phyloP scores from a whole-genome alignment of 768 basidiomycete species.

The Agrocybe pediades region DNA sequence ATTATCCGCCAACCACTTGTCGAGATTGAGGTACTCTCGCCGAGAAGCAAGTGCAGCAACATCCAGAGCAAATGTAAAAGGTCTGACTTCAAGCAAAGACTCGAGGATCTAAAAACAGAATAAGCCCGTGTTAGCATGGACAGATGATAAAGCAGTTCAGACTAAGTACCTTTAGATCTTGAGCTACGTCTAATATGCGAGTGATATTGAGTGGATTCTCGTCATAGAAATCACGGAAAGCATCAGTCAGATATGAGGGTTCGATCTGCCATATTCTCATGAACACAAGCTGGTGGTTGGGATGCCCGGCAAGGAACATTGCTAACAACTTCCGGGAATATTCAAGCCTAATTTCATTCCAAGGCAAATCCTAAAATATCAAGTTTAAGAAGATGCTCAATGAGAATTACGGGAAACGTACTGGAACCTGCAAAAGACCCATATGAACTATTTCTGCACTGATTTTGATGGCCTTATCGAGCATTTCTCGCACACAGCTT shows the following conservation, averaged over 20 bases:
- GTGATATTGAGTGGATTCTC: constrained; percentile 94
- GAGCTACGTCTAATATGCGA: constrained; percentile 91
- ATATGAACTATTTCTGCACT: constrained; percentile 94
- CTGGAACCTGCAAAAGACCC: constrained; percentile 88
- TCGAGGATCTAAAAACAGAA: constrained; percentile 78
- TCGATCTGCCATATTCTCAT: constrained; percentile 95
- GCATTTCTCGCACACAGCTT: constrained; percentile 81
- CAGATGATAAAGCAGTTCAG: background rate
- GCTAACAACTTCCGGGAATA: constrained; percentile 83
- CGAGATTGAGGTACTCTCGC: constrained; percentile 91
- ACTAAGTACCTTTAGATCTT: constrained; percentile 81
- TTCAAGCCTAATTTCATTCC: constrained; percentile 87
- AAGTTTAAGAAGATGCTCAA: constrained; percentile 4
- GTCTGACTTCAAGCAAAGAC: constrained; percentile 85
- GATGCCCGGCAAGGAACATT: constrained; percentile 91
- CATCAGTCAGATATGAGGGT: constrained; percentile 81
- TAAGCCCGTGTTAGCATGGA: background rate
- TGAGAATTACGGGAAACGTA: constrained; percentile 40
- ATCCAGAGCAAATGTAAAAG: constrained; percentile 89
- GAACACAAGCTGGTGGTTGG: constrained; percentile 95
- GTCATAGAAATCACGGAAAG: constrained; percentile 90
- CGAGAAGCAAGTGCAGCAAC: constrained; percentile 93
- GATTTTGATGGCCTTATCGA: constrained; percentile 92
- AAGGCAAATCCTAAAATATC: constrained; percentile 65
- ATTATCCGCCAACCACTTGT: constrained; percentile 95